Evolutionary conservation across 2,329 filamentous ascomycete genomes (phyloP), one percentile per base, ranked within the genome.

Genomic region (Nemania diffusa): DNA sequence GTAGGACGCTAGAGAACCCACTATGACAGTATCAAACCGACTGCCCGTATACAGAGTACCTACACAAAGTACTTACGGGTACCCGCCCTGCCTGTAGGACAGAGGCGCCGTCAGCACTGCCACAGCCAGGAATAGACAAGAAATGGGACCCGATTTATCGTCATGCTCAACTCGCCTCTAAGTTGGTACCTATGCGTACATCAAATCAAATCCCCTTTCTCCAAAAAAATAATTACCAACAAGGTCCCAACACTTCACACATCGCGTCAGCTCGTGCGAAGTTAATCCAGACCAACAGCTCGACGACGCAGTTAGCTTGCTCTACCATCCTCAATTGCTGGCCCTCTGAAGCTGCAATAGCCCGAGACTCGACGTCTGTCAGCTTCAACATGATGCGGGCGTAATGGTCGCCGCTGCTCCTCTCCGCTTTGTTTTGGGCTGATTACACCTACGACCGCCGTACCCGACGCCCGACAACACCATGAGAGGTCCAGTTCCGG

Each of bases 351-450:
- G 64, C 55, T 44, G 50, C 63, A 63, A 66, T 68, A 27, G 68
- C 69, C 62, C 65, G 67, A 70, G 64, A 65, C 62, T 66, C 65
- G 61, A 37, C 24, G 29, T 22, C 62, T 17, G 29, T 27, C 63
- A 58, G 57, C 65, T 57, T 71, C 66, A 73, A 65, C 66, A 76
- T 69, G 69, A 73, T 74, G 73, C 65, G 71, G 73, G 69, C 73
- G 71, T 75, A 75, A 72, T 69, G 71, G 69, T 72, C 71, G 70
- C 70, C 68, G 64, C 64, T 42, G 64, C 65, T 69, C 67, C 62
- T 68, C 64, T 65, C 61, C 68, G 65, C 57, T 61, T 70, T 55
- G 61, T 48, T 58, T 24, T 60, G 68, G 70, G 69, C 62, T 61
- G 69, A 73, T 70, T 64, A 56, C 59, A 69, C 62, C 32, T 62